These are phyloP conservation scores for Quercus gilva DNA, from an alignment of 306 rosid genomes.

Conservation along the genomic window DNA sequence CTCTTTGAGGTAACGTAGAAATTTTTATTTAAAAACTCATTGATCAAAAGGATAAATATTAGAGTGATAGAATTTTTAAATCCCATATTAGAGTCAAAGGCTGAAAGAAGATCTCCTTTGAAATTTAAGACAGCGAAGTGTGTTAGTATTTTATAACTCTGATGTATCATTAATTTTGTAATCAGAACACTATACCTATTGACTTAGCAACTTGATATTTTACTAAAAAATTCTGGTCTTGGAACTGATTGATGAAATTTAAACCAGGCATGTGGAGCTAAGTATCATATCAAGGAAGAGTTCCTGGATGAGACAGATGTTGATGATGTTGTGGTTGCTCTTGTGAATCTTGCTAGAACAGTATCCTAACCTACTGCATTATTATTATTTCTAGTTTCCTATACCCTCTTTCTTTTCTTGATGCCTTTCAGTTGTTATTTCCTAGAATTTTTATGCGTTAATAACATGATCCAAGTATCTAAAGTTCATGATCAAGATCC, in stretches of 20 bases:
- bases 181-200: not conserved
- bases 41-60: not conserved
- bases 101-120: not conserved
- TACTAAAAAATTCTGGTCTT: not conserved
- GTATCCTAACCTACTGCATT: constrained; percentile 42
- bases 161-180: constrained; percentile 2
- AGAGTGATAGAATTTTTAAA: not conserved
- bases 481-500: not conserved
- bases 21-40: constrained; percentile 9
- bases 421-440: not conserved
- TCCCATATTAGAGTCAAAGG: constrained; percentile 11
- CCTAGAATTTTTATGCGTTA: not conserved
- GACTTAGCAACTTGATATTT: not conserved
- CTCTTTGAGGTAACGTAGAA: constrained; percentile 66
- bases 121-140: not conserved
- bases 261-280: constrained; percentile 90
- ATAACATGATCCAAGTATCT: not conserved
- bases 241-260: constrained; percentile 19
- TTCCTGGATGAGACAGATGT: constrained; percentile 82
- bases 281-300: constrained; percentile 62
- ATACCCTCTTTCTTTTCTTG: not conserved
- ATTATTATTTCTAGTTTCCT: constrained; percentile 3
- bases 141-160: not conserved
- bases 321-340: constrained; percentile 92
- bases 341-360: constrained; percentile 77